Evolutionary conservation across 192 early-diverging fungal species (phyloP).

Genomic region (Coemansia nantahalensis): DNA sequence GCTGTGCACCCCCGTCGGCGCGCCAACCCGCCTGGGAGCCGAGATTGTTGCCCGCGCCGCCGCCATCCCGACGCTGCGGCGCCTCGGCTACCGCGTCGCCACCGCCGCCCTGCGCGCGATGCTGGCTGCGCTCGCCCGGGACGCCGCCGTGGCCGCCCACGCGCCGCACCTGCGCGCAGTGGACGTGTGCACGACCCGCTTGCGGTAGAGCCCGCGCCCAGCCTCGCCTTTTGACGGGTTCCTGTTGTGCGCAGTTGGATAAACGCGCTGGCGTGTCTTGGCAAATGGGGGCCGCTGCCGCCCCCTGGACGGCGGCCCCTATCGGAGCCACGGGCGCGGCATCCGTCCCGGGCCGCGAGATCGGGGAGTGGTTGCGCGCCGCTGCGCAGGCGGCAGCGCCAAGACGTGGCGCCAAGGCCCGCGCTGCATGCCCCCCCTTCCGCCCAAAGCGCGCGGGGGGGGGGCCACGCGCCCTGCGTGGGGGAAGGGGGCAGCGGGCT

Average conservation of each 20-base stretch:
- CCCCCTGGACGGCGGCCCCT: too few relatives aligned
- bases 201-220: too few relatives aligned
- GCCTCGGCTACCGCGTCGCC: constrained; percentile 9
- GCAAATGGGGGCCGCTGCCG: too few relatives aligned
- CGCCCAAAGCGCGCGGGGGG: too few relatives aligned
- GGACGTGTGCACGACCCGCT: background rate
- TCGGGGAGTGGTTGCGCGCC: too few relatives aligned
- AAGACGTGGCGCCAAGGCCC: constrained; percentile 19
- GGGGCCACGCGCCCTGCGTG: too few relatives aligned
- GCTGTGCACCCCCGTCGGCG: constrained; percentile 10
- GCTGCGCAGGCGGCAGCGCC: constrained; percentile 1
- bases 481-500: too few relatives aligned
- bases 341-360: too few relatives aligned
- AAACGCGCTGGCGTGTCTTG: too few relatives aligned
- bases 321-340: too few relatives aligned
- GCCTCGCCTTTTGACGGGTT: too few relatives aligned
- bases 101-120: constrained; percentile 9
- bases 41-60: constrained; percentile 16
- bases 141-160: background rate
- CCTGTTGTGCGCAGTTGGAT: background rate
- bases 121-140: constrained; percentile 3
- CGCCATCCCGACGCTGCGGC: constrained; percentile 17
- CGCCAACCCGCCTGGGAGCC: constrained; percentile 9
- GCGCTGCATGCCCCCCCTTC: too few relatives aligned
- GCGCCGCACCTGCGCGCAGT: background rate